phyloP scores from a whole-genome alignment of 805 yeast genomes.

The Teunomyces tritomae region DNA sequence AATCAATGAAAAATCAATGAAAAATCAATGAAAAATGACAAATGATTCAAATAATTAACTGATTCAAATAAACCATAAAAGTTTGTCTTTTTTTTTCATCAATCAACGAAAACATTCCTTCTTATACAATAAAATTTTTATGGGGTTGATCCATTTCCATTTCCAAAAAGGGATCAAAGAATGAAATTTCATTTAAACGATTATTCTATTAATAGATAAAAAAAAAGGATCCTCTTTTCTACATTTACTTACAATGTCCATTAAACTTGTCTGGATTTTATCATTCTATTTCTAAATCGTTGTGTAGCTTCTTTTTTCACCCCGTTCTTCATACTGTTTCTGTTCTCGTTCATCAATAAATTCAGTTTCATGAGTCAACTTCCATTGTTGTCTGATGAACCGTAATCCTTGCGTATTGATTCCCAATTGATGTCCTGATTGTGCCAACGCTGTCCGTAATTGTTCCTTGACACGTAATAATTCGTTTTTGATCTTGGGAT shows the following conservation, averaged over 20 bases:
- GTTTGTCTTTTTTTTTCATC: no score
- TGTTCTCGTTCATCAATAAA: conserved; percentile 69
- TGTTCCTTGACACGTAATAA: conserved; percentile 60
- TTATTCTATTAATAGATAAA: no score
- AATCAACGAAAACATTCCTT: no score
- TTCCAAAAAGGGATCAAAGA: no score
- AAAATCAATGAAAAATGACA: not conserved
- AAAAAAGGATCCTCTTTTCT: no score
- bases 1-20: not conserved
- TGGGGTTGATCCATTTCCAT: no score
- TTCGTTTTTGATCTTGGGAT: conserved; percentile 60
- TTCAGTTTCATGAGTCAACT: conserved; percentile 66
- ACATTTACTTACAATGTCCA: no score
- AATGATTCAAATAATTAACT: no score
- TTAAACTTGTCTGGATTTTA: no score
- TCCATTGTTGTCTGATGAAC: conserved; percentile 76
- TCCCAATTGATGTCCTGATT: conserved; percentile 63
- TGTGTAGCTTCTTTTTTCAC: conserved; percentile 73
- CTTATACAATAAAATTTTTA: no score
- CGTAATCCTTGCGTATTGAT: conserved; percentile 81
- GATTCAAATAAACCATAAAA: no score
- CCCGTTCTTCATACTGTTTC: conserved; percentile 47
- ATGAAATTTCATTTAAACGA: no score
- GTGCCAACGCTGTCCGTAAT: conserved; percentile 54
- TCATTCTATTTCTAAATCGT: conserved; percentile 32